Evolutionary conservation across 192 early-diverging fungal species (phyloP), one percentile per base, ranked within the genome.

Genomic region (Radiomyces spectabilis): DNA sequence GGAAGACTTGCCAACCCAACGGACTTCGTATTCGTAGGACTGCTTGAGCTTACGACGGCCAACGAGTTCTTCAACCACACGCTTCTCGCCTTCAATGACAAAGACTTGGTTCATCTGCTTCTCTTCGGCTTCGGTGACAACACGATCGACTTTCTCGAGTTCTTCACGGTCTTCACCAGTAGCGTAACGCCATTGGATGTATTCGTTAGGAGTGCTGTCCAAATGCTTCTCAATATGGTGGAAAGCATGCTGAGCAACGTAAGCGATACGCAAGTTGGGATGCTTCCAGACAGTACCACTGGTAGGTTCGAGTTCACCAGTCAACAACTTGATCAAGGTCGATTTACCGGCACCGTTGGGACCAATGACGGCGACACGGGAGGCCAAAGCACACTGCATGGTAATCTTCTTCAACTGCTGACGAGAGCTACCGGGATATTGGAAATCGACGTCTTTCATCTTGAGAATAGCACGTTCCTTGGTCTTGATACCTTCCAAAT

Each of bases 191-290:
- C 88, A 88, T 55, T 86, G 85, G 60, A 91, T 91, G 65, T 91
- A 91, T 32, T 84, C 82, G 69, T 89, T 89, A 27, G 86, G 85
- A 13, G 88, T 87, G 39, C 76, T 82, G 73, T 89, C 85, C 60
- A 88, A 59, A 68, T 91, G 88, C 48, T 85, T 76, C 54, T 91
- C 86, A 56, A 90, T 71, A 75, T 92, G 88, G 65, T 92, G 83
- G 84, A 92, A 87, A 56, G 88, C 86, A 59, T 92, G 87, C 65
- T 92, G 89, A 33, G 87, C 86, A 50, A 92, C 87, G 67, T 90
- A 90, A 33, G 88, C 88, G 70, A 92, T 81, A 78, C 89, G 85
- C 26, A 91, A 71, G 73, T 88, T 87, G 59, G 87, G 89, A 66
- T 89, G 87, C 73, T 87, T 82, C 78, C 84, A 87, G 47, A 91